Base-by-base conservation (phyloP, 192 early-diverging fungal species). In the Linnemannia hyalina region DNA sequence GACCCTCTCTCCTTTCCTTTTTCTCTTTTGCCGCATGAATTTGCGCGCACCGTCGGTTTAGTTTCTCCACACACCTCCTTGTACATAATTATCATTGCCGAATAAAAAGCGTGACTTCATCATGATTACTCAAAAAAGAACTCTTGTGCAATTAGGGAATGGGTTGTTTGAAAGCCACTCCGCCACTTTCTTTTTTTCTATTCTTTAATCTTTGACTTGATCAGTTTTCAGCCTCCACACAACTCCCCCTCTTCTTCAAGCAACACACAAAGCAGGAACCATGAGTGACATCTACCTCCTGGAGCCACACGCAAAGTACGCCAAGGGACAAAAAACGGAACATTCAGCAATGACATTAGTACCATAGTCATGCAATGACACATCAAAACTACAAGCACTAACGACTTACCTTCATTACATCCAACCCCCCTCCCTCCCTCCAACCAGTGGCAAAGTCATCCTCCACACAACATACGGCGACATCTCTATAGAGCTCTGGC, bases 401-500 rank as follows among this genome's bases (percentile, higher is more conserved):
- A 75, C 15, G 15, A 54, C 23, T n/a, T 44, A 35, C 35, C 68
- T 57, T 75, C 40, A 79, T 49, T 77, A 70, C 49, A 42, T 60
- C 54, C 49, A 52, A 22, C 15, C 3, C 44, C 13, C 16, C 22
- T 75, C 0, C 15, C 6, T 11, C 13, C 16, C 22, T n/a, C n/a
- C n/a, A n/a, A n/a, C n/a, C 75, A 94, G 92, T 88, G 93, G 92
- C 68, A 95, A 94, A 70, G 94, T 99, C 38, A 90, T 96, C 80
- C 83, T 99, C 44, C 93, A 97, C 35, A 98, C 98, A 16, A 93
- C 95, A 11, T 89, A 89, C 40, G 98, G 98, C 20, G 95, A 96
- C 85, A 92, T 99, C 40, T 95, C 97, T 41, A 93, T 99, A 26
- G 97, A 98, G 85, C 92, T 98, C 42, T 99, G 97, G 96, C 90